These are phyloP conservation scores for Pseudogymnoascus sp. DNA, from an alignment of 2,329 filamentous ascomycete genomes.

Conservation along the genomic window DNA sequence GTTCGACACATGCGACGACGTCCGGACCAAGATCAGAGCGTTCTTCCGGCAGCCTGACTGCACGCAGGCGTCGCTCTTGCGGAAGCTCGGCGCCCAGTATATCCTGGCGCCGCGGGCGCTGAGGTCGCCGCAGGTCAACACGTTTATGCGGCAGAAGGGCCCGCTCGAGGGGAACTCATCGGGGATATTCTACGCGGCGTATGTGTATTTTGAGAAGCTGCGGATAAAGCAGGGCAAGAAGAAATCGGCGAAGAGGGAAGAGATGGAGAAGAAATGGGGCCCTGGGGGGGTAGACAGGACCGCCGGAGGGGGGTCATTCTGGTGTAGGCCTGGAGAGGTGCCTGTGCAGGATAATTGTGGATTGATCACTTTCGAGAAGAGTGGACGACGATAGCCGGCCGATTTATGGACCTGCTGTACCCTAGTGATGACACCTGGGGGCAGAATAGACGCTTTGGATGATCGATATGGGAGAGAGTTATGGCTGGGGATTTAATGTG, in stretches of 20 bases:
- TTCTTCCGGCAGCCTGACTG: conserved; percentile 39
- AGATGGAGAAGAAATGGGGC: conserved; percentile 38
- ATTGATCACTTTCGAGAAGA: not conserved
- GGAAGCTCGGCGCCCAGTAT: conserved; percentile 38
- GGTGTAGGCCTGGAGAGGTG: not conserved
- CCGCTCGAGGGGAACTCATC: conserved; percentile 40
- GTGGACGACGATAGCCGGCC: not conserved
- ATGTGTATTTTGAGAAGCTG: conserved; percentile 53
- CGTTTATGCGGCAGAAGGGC: conserved; percentile 45
- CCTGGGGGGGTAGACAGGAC: not conserved
- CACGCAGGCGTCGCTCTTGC: conserved; percentile 44
- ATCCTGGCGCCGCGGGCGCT: conserved; percentile 30
- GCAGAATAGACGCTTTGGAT: not conserved
- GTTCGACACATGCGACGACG: conserved; percentile 49
- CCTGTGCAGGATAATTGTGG: not conserved
- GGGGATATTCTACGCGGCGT: conserved; percentile 43
- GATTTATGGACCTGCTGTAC: not conserved
- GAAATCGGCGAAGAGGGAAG: conserved; percentile 41
- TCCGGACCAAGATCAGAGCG: conserved; percentile 48
- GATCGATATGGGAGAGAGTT: not conserved
- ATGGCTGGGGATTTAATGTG: not conserved
- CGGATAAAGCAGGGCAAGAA: conserved; percentile 42
- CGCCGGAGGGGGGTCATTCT: not conserved
- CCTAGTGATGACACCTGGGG: conserved; percentile 3
- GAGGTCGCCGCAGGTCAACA: conserved; percentile 36